Conservation (phyloP, 2,329 filamentous ascomycete genomes). For the Aurifilum marmelostoma region DNA sequence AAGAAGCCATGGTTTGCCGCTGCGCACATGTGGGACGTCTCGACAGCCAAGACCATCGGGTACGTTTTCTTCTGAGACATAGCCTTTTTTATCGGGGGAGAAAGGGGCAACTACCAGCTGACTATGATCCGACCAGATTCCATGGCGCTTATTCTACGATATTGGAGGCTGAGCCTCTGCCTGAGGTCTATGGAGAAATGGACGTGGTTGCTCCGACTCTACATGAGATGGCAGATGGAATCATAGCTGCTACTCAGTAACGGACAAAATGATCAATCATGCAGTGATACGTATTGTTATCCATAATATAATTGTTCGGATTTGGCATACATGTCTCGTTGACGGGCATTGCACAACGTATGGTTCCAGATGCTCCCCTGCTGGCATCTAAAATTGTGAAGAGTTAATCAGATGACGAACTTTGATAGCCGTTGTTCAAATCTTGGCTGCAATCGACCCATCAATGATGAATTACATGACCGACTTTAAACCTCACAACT, state of each 20-base stretch:
- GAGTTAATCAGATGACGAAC: background rate
- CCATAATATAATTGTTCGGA: background rate
- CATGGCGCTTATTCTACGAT: slow-evolving; percentile 55
- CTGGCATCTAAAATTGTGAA: background rate
- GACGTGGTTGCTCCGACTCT: slow-evolving; percentile 51
- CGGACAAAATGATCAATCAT: too few relatives aligned
- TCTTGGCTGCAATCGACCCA: background rate
- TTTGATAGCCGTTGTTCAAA: background rate
- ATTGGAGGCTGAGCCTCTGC: slow-evolving; percentile 52
- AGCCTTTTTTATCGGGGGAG: too few relatives aligned
- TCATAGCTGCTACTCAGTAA: slow-evolving; percentile 33
- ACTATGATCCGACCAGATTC: slow-evolving; percentile 37
- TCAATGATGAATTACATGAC: background rate
- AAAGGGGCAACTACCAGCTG: background rate
- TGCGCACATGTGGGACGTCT: slow-evolving; percentile 61
- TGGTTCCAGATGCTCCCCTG: background rate
- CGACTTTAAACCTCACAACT: background rate
- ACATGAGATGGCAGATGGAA: slow-evolving; percentile 48
- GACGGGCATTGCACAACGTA: background rate
- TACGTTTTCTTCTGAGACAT: slow-evolving; percentile 27
- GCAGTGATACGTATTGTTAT: background rate
- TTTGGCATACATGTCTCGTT: too few relatives aligned
- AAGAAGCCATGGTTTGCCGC: slow-evolving; percentile 53
- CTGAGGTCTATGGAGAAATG: slow-evolving; percentile 53
- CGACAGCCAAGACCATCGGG: slow-evolving; percentile 51